phyloP scores from a whole-genome alignment of 2,329 filamentous ascomycete genomes.

The Phialophora expanda region DNA sequence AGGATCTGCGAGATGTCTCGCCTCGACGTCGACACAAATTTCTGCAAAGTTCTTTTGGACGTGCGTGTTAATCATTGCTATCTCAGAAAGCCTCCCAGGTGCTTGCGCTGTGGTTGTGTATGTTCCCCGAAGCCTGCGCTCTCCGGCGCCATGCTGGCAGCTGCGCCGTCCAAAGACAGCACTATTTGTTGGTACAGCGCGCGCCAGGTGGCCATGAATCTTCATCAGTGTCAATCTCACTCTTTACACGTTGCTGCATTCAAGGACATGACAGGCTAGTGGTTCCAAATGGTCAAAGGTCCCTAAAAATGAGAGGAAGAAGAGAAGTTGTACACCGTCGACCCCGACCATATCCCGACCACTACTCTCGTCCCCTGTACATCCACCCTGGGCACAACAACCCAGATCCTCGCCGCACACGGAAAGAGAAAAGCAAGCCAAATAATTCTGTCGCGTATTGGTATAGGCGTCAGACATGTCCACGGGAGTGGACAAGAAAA shows the following conservation, averaged over 20 bases:
- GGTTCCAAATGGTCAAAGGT: constrained; percentile 10
- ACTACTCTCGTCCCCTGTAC: not conserved
- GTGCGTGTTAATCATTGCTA: constrained; percentile 19
- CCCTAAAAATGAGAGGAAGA: constrained; percentile 23
- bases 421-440: constrained; percentile 7
- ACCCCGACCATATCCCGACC: not conserved
- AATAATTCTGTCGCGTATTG: constrained; percentile 18
- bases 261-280: constrained; percentile 14
- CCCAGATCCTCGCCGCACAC: not conserved
- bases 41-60: constrained; percentile 25
- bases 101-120: constrained; percentile 22
- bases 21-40: constrained; percentile 14
- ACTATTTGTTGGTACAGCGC: constrained; percentile 11
- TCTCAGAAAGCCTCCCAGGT: constrained; percentile 22
- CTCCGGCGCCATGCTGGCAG: constrained; percentile 1
- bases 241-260: constrained; percentile 21
- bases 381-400: not conserved
- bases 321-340: constrained; percentile 29
- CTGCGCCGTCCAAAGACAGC: not conserved
- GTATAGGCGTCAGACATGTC: constrained; percentile 10
- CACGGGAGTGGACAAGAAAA: constrained; percentile 12
- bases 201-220: constrained; percentile 14
- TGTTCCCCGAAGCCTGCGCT: constrained; percentile 4
- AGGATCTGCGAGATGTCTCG: constrained; percentile 22
- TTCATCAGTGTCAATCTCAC: constrained; percentile 13